Base-by-base conservation (phyloP, 768 basidiomycete genomes). In the Leccinum subgranulosum region DNA sequence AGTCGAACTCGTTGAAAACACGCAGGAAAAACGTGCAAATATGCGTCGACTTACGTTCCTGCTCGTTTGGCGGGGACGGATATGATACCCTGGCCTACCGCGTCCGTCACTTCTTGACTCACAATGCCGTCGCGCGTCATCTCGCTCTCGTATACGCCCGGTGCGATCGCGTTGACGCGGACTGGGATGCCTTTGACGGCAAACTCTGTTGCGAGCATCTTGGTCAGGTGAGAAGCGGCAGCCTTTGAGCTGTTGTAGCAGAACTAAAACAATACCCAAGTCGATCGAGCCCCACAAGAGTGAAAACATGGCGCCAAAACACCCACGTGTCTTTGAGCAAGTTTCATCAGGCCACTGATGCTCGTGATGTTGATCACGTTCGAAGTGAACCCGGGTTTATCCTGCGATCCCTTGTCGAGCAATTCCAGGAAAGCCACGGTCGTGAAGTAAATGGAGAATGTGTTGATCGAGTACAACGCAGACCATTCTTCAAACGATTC, bases 161-260 rank as follows among this genome's bases (percentile, higher is more conserved):
- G 90, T 14, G 90, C 85, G 51, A 90, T 80, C 10, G 87, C 82
- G 66, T 88, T 85, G 4, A 91, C 82, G 56, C 88, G 87, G 28
- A 92, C 82, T 9, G 82, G 81, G 10, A 88, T 79, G 25, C 78
- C 77, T 66, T 86, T 85, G 54, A 91, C 73, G 4, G 85, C 86
- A 53, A 90, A 78, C 64, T 92, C 90, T 1, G 90, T 90, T 2
- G 90, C 75, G 51, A 92, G 71, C 82, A 91, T 81, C 71, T 78
- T 85, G 10, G 88, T 88, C n/a, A 92, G 74, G 61, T 91, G 89
- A 12, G 86, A 80, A 6, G 83, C 84, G 3, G 88, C 91, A 0
- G 87, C 88, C 69, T 92, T 92, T 7, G 87, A 77, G 63, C 86
- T 88, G 70, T 92, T 92, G 70, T 92, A 92, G 28, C 81, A 83